A percentile compares a stretch with the other conserved stretches of the same genome.
These are phyloP conservation scores for Falciphora oryzae DNA, from an alignment of 2,329 filamentous ascomycete species.

Conservation along the genomic window DNA sequence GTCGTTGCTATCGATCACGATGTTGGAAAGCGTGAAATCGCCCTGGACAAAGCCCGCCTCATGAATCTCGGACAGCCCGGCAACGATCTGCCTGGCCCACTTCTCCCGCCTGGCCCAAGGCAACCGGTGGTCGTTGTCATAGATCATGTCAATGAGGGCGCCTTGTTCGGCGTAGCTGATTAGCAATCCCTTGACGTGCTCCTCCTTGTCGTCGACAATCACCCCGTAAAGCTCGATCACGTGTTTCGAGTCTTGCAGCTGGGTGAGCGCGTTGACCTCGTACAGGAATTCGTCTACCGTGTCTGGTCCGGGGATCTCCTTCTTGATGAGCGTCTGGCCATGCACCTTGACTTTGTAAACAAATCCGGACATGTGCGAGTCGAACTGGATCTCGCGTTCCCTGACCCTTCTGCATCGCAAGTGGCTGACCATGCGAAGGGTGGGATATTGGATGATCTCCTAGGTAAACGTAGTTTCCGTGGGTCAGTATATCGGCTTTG, in stretches of 20 bases:
- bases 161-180: slow-evolving; percentile 85
- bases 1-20: slow-evolving; percentile 79
- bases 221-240: slow-evolving; percentile 86
- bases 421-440: slow-evolving; percentile 66
- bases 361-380: slow-evolving; percentile 92
- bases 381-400: slow-evolving; percentile 75
- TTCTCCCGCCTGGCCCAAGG: slow-evolving; percentile 70
- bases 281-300: slow-evolving; percentile 96
- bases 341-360: slow-evolving; percentile 84
- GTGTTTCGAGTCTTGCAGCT: slow-evolving; percentile 63
- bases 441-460: slow-evolving; percentile 87
- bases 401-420: slow-evolving; percentile 58
- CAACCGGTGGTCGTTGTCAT: slow-evolving; percentile 60
- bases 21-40: slow-evolving; percentile 95
- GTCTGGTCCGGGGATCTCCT: slow-evolving; percentile 94
- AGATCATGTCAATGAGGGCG: slow-evolving; percentile 84
- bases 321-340: slow-evolving; percentile 76
- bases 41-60: slow-evolving; percentile 96
- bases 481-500: slow-evolving; percentile 9
- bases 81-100: slow-evolving; percentile 89
- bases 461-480: slow-evolving; percentile 20
- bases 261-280: slow-evolving; percentile 90
- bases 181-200: slow-evolving; percentile 78
- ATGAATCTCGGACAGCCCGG: slow-evolving; percentile 86
- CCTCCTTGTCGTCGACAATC: slow-evolving; percentile 70